Evolutionary conservation across 805 yeast genomes (phyloP), one percentile per base, ranked within the genome.

Genomic region (Hanseniaspora nectarophila): DNA sequence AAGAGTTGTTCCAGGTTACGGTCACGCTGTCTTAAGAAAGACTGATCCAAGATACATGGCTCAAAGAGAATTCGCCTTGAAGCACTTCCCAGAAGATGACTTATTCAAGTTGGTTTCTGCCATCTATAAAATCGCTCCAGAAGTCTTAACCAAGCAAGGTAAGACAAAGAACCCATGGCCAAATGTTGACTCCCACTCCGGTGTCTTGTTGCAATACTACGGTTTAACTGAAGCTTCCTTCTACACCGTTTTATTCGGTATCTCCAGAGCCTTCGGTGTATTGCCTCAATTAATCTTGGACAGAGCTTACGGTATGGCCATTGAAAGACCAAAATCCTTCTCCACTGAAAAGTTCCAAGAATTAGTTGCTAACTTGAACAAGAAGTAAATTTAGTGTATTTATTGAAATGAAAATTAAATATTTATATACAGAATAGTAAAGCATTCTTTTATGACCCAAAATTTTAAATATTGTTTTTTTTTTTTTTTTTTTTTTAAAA

Each of bases 111-210:
- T 85, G 55, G 92, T 85, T 42, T 77, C 85, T 54, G 75, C 77
- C 65, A 80, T 84, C 63, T 82, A 81, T 70, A 82, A 83, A 69
- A 85, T 84, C 61, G 92, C 92, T 57, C 92, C 92, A 70, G 75
- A 69, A 59, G 90, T 84, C 48, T 76, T 84, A 61, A 80, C 84
- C 61, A 74, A 81, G 71, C 90, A 84, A 69, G 92, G 90, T 69
- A 85, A 85, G 78, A 84, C 90, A 65, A 83, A 84, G 78, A 84
- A 84, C 78, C 92, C 92, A 71, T 84, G 88, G 88, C 92, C 94
- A 70, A 84, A 84, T 67, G 94, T 84, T 59, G 94, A 84, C 71
- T 82, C 92, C 51, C 87, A 82, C 72, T 82, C 90, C 47, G 94
- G 94, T 72, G 87, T 83, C 57, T 70, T 85, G 61, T 75, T 84